Evolutionary conservation across 2,329 filamentous ascomycete genomes (phyloP).

Genomic region (Aspergillus ochraceoroseus): DNA sequence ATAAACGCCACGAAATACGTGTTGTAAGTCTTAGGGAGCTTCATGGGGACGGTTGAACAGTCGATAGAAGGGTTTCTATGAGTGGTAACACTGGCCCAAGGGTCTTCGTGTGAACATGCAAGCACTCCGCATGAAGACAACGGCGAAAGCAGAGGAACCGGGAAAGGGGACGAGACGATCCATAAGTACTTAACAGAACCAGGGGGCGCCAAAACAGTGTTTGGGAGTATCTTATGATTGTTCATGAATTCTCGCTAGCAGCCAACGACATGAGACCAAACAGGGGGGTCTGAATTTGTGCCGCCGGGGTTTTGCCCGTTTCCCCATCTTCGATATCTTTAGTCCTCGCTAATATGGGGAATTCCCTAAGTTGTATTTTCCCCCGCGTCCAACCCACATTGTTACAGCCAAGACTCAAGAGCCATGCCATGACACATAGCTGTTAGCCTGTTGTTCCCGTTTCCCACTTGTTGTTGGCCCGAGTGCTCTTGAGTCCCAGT

Average conservation of each 20-base stretch:
- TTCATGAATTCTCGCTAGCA: neutral
- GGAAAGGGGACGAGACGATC: neutral
- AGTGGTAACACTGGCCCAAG: no score
- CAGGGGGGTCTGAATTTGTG: neutral
- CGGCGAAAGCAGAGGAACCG: neutral
- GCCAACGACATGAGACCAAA: neutral
- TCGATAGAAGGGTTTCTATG: neutral
- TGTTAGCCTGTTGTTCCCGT: no score
- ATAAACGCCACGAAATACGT: conserved; percentile 51
- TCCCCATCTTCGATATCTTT: conserved; percentile 1
- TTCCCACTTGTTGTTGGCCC: no score
- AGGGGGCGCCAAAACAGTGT: neutral
- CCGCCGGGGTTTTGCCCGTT: conserved; percentile 9
- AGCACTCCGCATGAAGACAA: no score
- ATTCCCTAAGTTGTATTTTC: no score
- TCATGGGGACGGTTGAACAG: conserved; percentile 11
- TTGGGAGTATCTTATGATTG: neutral
- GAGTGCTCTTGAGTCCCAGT: no score
- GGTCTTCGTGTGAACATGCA: no score
- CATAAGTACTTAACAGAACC: conserved; percentile 2
- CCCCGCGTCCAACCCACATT: no score
- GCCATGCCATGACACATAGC: neutral
- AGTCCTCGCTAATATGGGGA: no score
- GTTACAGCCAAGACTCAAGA: neutral
- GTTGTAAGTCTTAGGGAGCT: conserved; percentile 52